Evolutionary conservation across 2,329 filamentous ascomycete species (phyloP).

Genomic region (Pestalotiopsis sp.): DNA sequence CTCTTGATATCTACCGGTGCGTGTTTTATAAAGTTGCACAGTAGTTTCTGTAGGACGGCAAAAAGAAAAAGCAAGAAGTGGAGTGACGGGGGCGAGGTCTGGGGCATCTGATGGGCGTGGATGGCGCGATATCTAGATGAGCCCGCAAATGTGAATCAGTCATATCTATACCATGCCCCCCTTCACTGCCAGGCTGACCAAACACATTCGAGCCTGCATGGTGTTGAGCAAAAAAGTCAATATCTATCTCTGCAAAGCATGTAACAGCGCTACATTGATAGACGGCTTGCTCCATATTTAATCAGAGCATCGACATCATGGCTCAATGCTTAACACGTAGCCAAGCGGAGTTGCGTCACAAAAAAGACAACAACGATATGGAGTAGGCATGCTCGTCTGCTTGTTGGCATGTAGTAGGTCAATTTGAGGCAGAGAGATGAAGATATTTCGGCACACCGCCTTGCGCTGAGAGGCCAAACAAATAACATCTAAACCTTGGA

Average conservation of each 20-base stretch:
- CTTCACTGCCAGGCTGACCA: not conserved
- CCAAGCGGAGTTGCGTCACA: not conserved
- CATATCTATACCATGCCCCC: not conserved
- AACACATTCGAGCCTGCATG: not conserved
- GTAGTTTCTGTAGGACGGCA: not conserved
- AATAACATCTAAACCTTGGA: not conserved
- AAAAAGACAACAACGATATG: not conserved
- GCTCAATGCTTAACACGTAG: not conserved
- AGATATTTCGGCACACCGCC: not conserved
- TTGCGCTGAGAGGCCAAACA: not conserved
- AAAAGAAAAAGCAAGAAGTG: not conserved
- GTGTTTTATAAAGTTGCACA: not conserved
- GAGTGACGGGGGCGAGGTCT: not conserved
- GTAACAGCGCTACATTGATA: not conserved
- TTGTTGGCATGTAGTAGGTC: not conserved
- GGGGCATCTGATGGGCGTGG: not conserved
- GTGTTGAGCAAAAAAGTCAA: not conserved
- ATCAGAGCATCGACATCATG: not conserved
- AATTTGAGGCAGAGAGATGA: not conserved
- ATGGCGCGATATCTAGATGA: not conserved
- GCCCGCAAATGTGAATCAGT: not conserved
- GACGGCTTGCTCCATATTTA: not conserved
- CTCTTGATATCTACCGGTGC: not conserved
- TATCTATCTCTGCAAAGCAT: not conserved
- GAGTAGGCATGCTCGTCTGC: constrained; percentile 7